These are phyloP conservation scores for Plantago rigida DNA, from an alignment of 305 asterid species.

Conservation along the genomic window DNA sequence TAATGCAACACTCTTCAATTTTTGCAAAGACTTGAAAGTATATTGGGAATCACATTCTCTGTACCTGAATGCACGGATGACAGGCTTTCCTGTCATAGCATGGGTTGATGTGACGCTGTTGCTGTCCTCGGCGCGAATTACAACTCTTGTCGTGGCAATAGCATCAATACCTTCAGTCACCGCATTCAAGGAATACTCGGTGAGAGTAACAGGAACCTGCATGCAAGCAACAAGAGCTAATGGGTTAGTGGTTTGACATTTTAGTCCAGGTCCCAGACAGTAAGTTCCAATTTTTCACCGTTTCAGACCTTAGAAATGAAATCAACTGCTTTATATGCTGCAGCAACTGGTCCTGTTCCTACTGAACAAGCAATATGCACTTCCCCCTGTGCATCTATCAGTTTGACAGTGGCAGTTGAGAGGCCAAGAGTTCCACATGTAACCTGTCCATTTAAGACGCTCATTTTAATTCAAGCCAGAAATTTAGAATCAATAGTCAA, in stretches of 20 bases:
- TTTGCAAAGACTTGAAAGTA: not conserved
- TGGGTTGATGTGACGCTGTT: slow-evolving; percentile 45
- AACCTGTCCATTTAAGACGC: slow-evolving; percentile 41
- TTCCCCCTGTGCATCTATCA: slow-evolving; percentile 46
- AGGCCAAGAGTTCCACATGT: slow-evolving; percentile 70
- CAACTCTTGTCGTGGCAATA: slow-evolving; percentile 72
- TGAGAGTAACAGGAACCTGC: slow-evolving; percentile 72
- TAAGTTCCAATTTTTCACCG: slow-evolving; percentile 8
- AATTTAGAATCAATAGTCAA: slow-evolving; percentile 15
- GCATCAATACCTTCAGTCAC: slow-evolving; percentile 95
- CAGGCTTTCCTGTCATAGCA: slow-evolving; percentile 51
- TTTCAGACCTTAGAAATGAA: slow-evolving; percentile 60
- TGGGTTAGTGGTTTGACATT: not conserved
- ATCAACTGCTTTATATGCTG: slow-evolving; percentile 91
- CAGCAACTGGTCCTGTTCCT: slow-evolving; percentile 97
- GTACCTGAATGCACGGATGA: slow-evolving; percentile 48
- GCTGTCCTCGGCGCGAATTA: slow-evolving; percentile 56
- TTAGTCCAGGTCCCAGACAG: not conserved
- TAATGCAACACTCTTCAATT: not conserved
- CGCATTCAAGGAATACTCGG: slow-evolving; percentile 68
- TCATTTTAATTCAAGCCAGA: not conserved
- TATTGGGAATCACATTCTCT: not conserved
- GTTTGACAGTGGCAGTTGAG: slow-evolving; percentile 75
- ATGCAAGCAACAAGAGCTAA: slow-evolving; percentile 6
- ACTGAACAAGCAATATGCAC: slow-evolving; percentile 73